Percentiles rank a stretch among this genome's conserved stretches.
These are phyloP conservation scores for Medicago ruthenica DNA, from an alignment of 306 rosid species.

Conservation along the genomic window DNA sequence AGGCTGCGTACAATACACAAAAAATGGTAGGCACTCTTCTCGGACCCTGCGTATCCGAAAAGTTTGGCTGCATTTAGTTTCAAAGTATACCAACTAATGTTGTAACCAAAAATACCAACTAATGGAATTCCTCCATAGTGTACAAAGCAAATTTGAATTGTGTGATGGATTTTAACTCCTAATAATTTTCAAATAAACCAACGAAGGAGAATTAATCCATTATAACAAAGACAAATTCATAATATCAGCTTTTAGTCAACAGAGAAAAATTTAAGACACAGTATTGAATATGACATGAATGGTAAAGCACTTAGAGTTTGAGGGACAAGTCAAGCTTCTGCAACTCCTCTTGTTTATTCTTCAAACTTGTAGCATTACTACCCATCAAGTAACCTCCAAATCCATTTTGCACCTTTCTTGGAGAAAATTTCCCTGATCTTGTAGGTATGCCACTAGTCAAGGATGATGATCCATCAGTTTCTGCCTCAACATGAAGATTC, in stretches of 20 bases:
- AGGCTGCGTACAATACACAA: no score
- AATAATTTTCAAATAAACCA: slow-evolving; percentile 18
- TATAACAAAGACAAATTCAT: slow-evolving; percentile 21
- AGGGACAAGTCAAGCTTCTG: slow-evolving; percentile 95
- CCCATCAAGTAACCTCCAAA: slow-evolving; percentile 60
- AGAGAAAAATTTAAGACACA: slow-evolving; percentile 23
- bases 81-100: neutral
- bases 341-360: slow-evolving; percentile 68
- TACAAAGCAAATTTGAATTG: slow-evolving; percentile 7
- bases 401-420: slow-evolving; percentile 40
- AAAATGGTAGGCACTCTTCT: no score
- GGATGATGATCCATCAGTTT: slow-evolving; percentile 49
- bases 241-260: slow-evolving; percentile 8
- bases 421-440: slow-evolving; percentile 54
- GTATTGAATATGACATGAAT: slow-evolving; percentile 10
- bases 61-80: neutral
- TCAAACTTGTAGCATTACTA: slow-evolving; percentile 41
- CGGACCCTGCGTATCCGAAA: no score
- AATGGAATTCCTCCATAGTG: neutral
- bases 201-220: slow-evolving; percentile 34
- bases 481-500: slow-evolving; percentile 27
- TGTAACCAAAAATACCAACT: neutral
- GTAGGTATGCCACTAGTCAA: slow-evolving; percentile 41
- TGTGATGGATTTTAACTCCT: slow-evolving; percentile 5
- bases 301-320: slow-evolving; percentile 62